Conservation (phyloP, 2,329 filamentous ascomycete genomes). For the Tolypocladium tundrense region DNA sequence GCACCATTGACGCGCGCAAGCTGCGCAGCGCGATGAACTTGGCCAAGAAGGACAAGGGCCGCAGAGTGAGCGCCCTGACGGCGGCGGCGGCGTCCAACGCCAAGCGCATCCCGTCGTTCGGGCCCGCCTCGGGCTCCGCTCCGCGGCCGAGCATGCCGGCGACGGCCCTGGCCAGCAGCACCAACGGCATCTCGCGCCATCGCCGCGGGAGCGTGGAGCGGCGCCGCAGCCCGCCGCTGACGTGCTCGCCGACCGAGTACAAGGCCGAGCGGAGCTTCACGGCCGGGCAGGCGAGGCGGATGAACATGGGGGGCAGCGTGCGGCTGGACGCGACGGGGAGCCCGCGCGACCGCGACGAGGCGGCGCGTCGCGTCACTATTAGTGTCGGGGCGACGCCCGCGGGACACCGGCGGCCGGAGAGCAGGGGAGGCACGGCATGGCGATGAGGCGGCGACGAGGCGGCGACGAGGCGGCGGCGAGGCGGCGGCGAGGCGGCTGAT, state of each 20-base stretch:
- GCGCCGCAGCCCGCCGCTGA: slow-evolving; percentile 41
- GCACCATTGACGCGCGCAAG: slow-evolving; percentile 41
- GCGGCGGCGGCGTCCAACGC: slow-evolving; percentile 23
- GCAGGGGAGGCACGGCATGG: slow-evolving; percentile 14
- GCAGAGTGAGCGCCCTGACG: slow-evolving; percentile 28
- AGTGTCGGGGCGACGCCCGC: slow-evolving; percentile 16
- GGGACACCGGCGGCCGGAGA: slow-evolving; percentile 20
- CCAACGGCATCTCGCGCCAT: slow-evolving; percentile 46
- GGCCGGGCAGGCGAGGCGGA: slow-evolving; percentile 44
- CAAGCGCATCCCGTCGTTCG: slow-evolving; percentile 35
- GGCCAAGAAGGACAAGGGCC: slow-evolving; percentile 35
- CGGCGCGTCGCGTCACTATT: slow-evolving; percentile 27
- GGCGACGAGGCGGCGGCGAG: no score
- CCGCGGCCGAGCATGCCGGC: slow-evolving; percentile 28
- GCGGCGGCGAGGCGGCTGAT: neutral
- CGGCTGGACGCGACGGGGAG: slow-evolving; percentile 15
- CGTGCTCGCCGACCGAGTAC: slow-evolving; percentile 37
- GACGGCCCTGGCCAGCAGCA: slow-evolving; percentile 31
- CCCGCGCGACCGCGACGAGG: slow-evolving; percentile 12
- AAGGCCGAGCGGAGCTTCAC: slow-evolving; percentile 33
- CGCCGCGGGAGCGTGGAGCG: slow-evolving; percentile 40
- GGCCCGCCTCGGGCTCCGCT: slow-evolving; percentile 17
- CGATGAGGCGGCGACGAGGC: slow-evolving; percentile 13
- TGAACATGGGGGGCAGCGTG: slow-evolving; percentile 40
- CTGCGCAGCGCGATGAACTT: slow-evolving; percentile 44